Evolutionary conservation across 2,329 filamentous ascomycete genomes (phyloP), one percentile per base, ranked within the genome.

Genomic region (Sclerotinia borealis): DNA sequence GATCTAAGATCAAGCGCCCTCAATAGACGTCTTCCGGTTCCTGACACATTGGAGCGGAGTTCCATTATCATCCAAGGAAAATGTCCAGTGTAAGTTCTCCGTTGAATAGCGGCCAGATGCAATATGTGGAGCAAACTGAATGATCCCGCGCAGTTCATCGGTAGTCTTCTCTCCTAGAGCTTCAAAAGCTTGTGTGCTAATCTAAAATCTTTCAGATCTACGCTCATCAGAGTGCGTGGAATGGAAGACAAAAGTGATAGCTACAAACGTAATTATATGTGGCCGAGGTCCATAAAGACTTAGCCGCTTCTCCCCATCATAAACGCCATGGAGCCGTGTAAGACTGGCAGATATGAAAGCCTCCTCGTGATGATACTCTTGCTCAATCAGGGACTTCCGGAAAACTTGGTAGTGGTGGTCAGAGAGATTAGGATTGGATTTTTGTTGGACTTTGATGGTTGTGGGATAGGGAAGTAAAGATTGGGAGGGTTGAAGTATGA

Each of bases 41-140:
- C 50, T 27, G 34, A 10, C 27, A 4, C n/a, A 37, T 52, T 25
- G 15, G 25, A 25, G 22, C 19, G 9, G 11, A 61, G 41, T 11
- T 34, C 2, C 8, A 29, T 31, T 17, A 58, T 51, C 41, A 63
- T 51, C 60, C 34, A 63, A 49, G 10, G 51, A 58, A 41, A 58
- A 63, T 19, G 17, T 58, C 51, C 60, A 58, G n/a, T 63, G 60
- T 13, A 63, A 31, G 17, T 50, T 63, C 17, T 63, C 51, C 3
- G 51, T 58, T 25, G 60, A 63, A 58, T 49, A 41, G 37, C 60
- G 51, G 3, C 51, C 60, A 49, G 41, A 63, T 19, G 60, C 60
- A 63, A 58, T 37, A 43, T 63, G 60, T 11, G 51, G 51, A 31
- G 60, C 51, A 22, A 49, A 63, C 49, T 58, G 55, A 13, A 62